Percentiles rank a stretch among this genome's conserved stretches.
These are phyloP conservation scores for Entelexis sorbosivorans DNA, from an alignment of 1,139 yeast genomes.

Conservation along the genomic window DNA sequence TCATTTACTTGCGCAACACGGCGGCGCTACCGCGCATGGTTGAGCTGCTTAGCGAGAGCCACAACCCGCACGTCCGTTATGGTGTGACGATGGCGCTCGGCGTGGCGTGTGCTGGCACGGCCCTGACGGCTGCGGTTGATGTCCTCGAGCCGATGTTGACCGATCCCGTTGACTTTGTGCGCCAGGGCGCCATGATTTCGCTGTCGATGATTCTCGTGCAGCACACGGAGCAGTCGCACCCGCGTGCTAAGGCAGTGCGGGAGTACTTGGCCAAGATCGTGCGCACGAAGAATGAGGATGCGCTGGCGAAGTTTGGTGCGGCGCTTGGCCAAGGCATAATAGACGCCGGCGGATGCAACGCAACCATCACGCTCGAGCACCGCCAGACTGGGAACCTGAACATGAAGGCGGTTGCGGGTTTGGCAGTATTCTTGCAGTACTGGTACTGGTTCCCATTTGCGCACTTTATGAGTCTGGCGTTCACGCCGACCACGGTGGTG, in stretches of 20 bases:
- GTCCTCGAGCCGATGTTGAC: constrained; percentile 85
- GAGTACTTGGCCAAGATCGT: constrained; percentile 66
- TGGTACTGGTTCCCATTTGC: constrained; percentile 99
- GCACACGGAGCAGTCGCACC: constrained; percentile 76
- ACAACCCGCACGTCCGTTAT: constrained; percentile 95
- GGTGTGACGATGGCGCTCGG: constrained; percentile 94
- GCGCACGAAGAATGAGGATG: constrained; percentile 85
- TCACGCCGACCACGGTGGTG: constrained; percentile 82
- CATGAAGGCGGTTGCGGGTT: constrained; percentile 82
- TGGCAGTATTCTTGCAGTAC: constrained; percentile 79
- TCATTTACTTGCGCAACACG: constrained; percentile 79
- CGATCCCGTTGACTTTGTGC: constrained; percentile 92
- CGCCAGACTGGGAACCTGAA: constrained; percentile 84
- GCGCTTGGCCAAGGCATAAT: constrained; percentile 94
- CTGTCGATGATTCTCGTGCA: constrained; percentile 86
- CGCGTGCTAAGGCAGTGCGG: constrained; percentile 68
- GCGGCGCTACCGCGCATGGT: constrained; percentile 93
- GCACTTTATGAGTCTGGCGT: constrained; percentile 83
- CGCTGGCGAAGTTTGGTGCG: constrained; percentile 95
- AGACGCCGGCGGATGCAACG: constrained; percentile 98
- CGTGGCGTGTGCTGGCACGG: constrained; percentile 94
- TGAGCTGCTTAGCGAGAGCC: constrained; percentile 83
- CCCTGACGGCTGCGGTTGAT: constrained; percentile 76
- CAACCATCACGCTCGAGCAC: constrained; percentile 85
- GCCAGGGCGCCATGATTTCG: constrained; percentile 95